Conservation (phyloP, 768 basidiomycete species). For the Suillus discolor region DNA sequence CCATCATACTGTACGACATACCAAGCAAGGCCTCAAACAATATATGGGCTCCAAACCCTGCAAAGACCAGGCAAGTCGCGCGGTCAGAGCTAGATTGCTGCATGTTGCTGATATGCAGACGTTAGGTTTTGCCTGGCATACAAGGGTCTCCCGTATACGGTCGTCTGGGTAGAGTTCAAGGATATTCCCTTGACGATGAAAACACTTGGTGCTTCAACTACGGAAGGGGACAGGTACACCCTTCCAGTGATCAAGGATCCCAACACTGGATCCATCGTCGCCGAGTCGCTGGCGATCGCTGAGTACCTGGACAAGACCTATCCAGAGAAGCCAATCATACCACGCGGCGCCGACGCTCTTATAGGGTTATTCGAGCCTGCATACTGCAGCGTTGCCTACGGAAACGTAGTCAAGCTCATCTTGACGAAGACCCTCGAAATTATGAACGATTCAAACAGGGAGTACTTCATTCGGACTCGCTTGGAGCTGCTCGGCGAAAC, state of each 20-base stretch:
- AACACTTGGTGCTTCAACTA: constrained; percentile 30
- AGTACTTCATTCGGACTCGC: constrained; percentile 8
- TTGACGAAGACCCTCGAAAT: constrained; percentile 5
- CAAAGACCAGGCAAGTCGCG: constrained; percentile 33
- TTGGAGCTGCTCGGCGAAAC: constrained; percentile 1
- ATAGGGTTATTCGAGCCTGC: constrained; percentile 6
- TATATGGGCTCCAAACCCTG: constrained; percentile 35
- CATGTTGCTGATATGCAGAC: background rate
- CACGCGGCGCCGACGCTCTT: background rate
- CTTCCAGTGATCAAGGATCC: constrained; percentile 13
- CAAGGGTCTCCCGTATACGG: constrained; percentile 43
- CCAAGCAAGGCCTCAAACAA: constrained; percentile 26
- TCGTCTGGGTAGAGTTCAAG: constrained; percentile 52
- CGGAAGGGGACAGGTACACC: constrained; percentile 8
- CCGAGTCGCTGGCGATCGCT: constrained; percentile 13
- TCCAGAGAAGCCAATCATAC: constrained; percentile 11
- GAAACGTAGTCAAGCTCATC: background rate
- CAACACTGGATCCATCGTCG: constrained; percentile 10
- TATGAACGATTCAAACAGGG: constrained; percentile 4
- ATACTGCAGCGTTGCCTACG: constrained; percentile 2
- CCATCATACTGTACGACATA: constrained; percentile 44
- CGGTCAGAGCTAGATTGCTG: background rate
- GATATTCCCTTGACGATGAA: constrained; percentile 43
- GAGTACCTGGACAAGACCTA: constrained; percentile 14
- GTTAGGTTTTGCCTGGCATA: constrained; percentile 33